Conservation (phyloP, 2,329 filamentous ascomycete genomes). For the Bimuria novae-zelandiae region DNA sequence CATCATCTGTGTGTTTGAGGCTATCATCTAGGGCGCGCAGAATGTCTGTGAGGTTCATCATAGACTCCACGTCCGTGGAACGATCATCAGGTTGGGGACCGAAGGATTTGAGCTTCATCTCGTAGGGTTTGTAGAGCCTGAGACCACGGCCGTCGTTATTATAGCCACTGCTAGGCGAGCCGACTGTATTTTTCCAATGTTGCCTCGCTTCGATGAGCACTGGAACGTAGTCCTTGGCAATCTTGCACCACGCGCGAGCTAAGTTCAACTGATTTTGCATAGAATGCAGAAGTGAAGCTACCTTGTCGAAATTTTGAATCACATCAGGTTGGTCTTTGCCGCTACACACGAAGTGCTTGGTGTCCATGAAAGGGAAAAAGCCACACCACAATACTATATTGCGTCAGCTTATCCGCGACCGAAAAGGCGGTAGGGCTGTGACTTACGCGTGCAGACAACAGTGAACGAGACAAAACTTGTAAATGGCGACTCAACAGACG, state of each 20-base stretch:
- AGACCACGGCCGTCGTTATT: background rate
- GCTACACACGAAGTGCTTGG: constrained; percentile 56
- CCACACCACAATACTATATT: constrained; percentile 63
- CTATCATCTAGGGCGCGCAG: background rate
- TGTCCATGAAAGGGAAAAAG: constrained; percentile 72
- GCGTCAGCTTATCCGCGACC: constrained; percentile 9
- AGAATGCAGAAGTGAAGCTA: background rate
- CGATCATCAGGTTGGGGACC: background rate
- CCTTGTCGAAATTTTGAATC: background rate
- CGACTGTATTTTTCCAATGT: constrained; percentile 47
- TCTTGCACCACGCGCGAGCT: background rate
- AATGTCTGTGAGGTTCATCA: background rate
- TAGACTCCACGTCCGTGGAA: background rate
- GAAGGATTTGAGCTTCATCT: background rate
- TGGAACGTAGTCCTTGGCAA: background rate
- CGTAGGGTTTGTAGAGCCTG: background rate
- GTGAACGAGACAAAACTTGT: constrained; percentile 70
- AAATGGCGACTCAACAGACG: constrained; percentile 69
- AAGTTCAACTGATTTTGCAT: background rate
- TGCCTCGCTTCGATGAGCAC: constrained; percentile 40
- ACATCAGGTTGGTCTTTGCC: background rate
- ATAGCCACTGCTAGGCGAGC: constrained; percentile 1
- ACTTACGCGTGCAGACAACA: constrained; percentile 63
- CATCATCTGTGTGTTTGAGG: background rate
- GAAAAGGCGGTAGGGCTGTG: background rate